Evolutionary conservation across 495 filamentous ascomycete genomes (phyloP).

Genomic region (Lindgomyces ingoldianus): DNA sequence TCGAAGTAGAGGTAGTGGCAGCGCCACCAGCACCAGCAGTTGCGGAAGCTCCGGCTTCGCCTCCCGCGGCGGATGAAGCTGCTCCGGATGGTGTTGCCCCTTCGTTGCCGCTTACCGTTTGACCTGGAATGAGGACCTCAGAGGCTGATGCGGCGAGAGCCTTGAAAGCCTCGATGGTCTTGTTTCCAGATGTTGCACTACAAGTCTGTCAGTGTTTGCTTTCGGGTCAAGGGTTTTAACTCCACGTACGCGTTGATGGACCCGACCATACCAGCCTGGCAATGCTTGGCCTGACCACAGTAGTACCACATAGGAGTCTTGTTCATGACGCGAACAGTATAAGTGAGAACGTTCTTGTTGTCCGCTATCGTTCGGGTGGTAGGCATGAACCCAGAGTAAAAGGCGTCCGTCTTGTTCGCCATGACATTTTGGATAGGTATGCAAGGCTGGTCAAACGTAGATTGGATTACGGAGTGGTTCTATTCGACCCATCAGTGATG

Average conservation of each 20-base stretch:
- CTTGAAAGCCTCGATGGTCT: constrained; percentile 29
- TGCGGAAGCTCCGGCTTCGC: not conserved
- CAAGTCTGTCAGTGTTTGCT: not conserved
- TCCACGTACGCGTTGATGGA: constrained; percentile 46
- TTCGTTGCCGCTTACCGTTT: constrained; percentile 2
- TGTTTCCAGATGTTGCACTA: constrained; percentile 31
- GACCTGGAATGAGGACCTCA: constrained; percentile 31
- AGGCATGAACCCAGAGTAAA: constrained; percentile 47
- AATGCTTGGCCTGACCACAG: constrained; percentile 48
- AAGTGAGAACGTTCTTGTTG: constrained; percentile 20
- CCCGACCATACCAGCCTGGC: constrained; percentile 46
- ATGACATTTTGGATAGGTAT: constrained; percentile 37
- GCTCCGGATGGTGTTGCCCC: constrained; percentile 10
- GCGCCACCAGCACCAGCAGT: not conserved
- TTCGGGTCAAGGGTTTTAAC: not conserved
- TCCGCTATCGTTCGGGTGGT: constrained; percentile 9
- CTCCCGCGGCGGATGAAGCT: not conserved
- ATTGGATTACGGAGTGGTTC: constrained; percentile 54
- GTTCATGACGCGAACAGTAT: constrained; percentile 46
- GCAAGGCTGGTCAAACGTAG: constrained; percentile 50
- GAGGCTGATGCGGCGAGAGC: constrained; percentile 16
- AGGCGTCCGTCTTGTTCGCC: constrained; percentile 40
- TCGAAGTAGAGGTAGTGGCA: not conserved
- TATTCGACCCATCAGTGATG: constrained; percentile 19
- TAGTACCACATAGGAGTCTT: constrained; percentile 48